Conservation (phyloP, 345 rosid genomes). For the Linum tenue region DNA sequence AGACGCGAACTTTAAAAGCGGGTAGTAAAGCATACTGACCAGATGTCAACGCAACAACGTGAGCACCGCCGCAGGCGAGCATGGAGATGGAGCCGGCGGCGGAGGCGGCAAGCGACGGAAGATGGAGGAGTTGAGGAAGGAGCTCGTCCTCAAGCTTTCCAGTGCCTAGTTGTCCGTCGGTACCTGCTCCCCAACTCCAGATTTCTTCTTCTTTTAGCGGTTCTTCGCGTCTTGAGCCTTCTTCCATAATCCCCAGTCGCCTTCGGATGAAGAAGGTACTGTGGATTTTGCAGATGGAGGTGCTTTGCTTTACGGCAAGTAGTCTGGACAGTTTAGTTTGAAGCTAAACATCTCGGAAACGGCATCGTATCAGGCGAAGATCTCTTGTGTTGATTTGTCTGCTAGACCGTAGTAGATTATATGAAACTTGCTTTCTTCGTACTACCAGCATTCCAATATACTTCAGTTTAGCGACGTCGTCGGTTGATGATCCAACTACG, state of each 20-base stretch:
- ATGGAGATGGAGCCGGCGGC: constrained; percentile 42
- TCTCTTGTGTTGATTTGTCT: too few species aligned
- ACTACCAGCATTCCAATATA: too few species aligned
- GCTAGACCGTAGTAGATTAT: too few species aligned
- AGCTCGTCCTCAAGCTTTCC: constrained; percentile 57
- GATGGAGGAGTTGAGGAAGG: constrained; percentile 61
- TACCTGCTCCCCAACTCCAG: constrained; percentile 99
- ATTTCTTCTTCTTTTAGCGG: constrained; percentile 14
- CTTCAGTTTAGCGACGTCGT: too few species aligned
- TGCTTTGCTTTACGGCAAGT: too few species aligned
- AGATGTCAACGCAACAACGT: constrained; percentile 62
- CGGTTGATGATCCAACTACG: too few species aligned
- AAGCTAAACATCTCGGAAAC: too few species aligned
- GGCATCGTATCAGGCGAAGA: too few species aligned
- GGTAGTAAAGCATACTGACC: constrained; percentile 21
- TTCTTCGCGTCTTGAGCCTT: background rate
- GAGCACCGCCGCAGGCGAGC: constrained; percentile 93
- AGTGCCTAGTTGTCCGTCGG: constrained; percentile 85
- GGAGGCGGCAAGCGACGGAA: constrained; percentile 24
- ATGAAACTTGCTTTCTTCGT: too few species aligned
- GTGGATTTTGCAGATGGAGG: too few species aligned
- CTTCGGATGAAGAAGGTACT: too few species aligned
- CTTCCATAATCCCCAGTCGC: background rate
- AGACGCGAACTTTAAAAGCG: background rate
- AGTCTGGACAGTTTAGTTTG: too few species aligned